A percentile compares a stretch with the other conserved stretches of the same genome.
Evolutionary conservation across 2,329 filamentous ascomycete genomes (phyloP).

Genomic region (Bipolaris gigantea): DNA sequence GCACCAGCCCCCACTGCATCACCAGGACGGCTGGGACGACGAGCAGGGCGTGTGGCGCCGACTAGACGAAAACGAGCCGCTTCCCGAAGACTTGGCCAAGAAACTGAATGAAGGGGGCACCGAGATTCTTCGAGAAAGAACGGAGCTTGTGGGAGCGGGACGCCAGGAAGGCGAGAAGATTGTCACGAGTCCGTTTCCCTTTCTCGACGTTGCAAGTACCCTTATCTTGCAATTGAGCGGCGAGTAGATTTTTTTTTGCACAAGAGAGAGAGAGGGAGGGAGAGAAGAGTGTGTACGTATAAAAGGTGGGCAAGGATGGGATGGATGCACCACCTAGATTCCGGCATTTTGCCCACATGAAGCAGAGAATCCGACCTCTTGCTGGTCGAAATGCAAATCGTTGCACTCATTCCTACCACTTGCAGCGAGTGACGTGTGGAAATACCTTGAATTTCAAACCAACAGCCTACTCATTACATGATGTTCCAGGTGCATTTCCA

Average conservation of each 20-base stretch:
- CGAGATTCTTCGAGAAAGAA: slow-evolving; percentile 42
- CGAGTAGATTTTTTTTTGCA: slow-evolving; percentile 21
- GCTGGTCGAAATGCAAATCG: too few species aligned
- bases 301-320: not conserved
- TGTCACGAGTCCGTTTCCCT: slow-evolving; percentile 92
- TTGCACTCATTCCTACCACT: too few species aligned
- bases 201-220: slow-evolving; percentile 88
- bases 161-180: slow-evolving; percentile 79
- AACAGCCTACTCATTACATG: too few species aligned
- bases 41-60: slow-evolving; percentile 41
- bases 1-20: slow-evolving; percentile 17
- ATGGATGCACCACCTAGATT: too few species aligned
- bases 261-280: not conserved
- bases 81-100: slow-evolving; percentile 34
- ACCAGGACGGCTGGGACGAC: slow-evolving; percentile 41
- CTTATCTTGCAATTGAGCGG: slow-evolving; percentile 80
- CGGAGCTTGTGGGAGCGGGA: slow-evolving; percentile 52
- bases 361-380: too few species aligned
- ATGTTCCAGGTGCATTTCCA: too few species aligned
- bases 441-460: too few species aligned
- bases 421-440: too few species aligned
- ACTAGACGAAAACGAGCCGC: slow-evolving; percentile 36
- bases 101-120: slow-evolving; percentile 38
- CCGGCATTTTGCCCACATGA: too few species aligned
- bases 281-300: not conserved